Evolutionary conservation across 73 alveolate genomes (phyloP), one percentile per base, ranked within the genome.

Genomic region (Symbiodinium natans): DNA sequence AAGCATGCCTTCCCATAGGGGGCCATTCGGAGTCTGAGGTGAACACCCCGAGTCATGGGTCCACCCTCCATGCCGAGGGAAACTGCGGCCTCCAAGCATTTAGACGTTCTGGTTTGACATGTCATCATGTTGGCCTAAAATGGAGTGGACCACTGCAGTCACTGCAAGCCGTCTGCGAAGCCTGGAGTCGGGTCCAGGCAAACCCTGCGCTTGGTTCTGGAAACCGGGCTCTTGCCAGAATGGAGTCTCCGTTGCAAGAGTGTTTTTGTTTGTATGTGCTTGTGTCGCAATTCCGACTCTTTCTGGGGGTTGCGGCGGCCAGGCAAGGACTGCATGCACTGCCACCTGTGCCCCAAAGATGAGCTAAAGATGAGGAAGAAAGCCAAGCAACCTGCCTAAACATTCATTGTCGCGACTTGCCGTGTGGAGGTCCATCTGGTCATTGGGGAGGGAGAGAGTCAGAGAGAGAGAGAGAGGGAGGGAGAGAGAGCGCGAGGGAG

Each of bases 141-240:
- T n/a, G n/a, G n/a, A n/a, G n/a, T n/a, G n/a, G n/a, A n/a, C n/a
- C n/a, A 13, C 6, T 46, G 59, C 59, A 46, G 13, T 13, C 59
- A 6, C 59, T 46, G 59, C 21, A 13, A 6, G 59, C 59, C 59
- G 13, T 9, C 59, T 9, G 13, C 59, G 13, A 46, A 46, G 31
- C 80, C 36, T 63, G n/a, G n/a, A n/a, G n/a, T n/a, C n/a, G 80
- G 15, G 42, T 33, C 36, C 25, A 90, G 96, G 98, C 63, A 92
- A 92, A 39, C 98, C 98, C 6, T 92, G 98, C 92, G 98, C 98
- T 2, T 92, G 98, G 98, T 92, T 41, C 33, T 92, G 98, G 98
- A 92, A 92, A 68, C 71, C 98, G 33, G 92, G 92, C 34, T 73
- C 92, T 23, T 92, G 98, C 83, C 98, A 92, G 83, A 92, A 92